Evolutionary conservation across 352 stramenopile genomes (phyloP).

Genomic region (Globisporangium yorkense): DNA sequence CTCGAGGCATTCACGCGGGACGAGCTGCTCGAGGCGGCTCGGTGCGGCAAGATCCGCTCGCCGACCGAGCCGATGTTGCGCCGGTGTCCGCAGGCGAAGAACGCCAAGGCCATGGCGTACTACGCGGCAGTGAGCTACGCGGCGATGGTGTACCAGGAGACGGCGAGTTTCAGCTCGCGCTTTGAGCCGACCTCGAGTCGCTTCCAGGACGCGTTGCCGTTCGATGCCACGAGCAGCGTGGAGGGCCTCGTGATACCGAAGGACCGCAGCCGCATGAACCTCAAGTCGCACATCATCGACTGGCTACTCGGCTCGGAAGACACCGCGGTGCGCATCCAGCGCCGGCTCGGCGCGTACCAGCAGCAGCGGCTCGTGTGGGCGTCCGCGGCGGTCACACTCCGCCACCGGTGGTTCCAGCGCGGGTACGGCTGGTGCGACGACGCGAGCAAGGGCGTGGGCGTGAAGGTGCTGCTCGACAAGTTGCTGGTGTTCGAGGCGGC

Average conservation of each 20-base stretch:
- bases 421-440: conserved; percentile 63
- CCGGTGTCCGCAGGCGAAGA: conserved; percentile 38
- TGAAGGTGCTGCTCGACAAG: conserved; percentile 50
- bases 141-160: conserved; percentile 53
- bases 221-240: conserved; percentile 30
- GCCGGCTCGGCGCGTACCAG: conserved; percentile 38
- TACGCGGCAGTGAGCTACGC: conserved; percentile 61
- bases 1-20: conserved; percentile 59
- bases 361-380: conserved; percentile 48
- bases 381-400: conserved; percentile 49
- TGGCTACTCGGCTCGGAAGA: conserved; percentile 61
- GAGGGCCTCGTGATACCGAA: conserved; percentile 42
- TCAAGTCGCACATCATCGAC: conserved; percentile 46
- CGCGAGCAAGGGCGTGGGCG: conserved; percentile 44
- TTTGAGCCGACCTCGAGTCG: conserved; percentile 29
- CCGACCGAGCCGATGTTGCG: conserved; percentile 39
- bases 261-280: conserved; percentile 27
- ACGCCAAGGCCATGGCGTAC: conserved; percentile 56
- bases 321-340: conserved; percentile 36
- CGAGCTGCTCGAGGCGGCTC: conserved; percentile 44
- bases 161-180: conserved; percentile 43
- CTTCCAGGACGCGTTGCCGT: conserved; percentile 38
- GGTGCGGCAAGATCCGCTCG: conserved; percentile 37
- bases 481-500: conserved; percentile 53
- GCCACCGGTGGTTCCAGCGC: conserved; percentile 59